These are phyloP conservation scores for Cyberlindnera galapagoensis DNA, from an alignment of 805 yeast species.

Conservation along the genomic window DNA sequence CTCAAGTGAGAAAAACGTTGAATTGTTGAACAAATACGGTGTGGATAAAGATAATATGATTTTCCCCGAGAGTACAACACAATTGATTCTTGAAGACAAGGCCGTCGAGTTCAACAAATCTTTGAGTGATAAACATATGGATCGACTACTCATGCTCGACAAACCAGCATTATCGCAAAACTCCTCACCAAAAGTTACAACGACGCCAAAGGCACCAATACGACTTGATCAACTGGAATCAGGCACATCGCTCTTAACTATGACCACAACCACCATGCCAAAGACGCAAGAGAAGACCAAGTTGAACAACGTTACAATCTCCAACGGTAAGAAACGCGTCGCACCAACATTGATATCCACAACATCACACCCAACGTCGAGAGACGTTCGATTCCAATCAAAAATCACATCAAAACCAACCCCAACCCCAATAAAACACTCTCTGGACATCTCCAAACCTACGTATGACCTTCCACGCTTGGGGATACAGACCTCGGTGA, in stretches of 20 bases:
- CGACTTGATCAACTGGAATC: constrained; percentile 2
- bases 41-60: constrained; percentile 78
- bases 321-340: constrained; percentile 72
- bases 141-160: constrained; percentile 33
- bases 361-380: constrained; percentile 21
- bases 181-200: constrained; percentile 7
- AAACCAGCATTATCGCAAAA: constrained; percentile 7
- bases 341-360: constrained; percentile 61
- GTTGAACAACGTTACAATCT: constrained; percentile 50
- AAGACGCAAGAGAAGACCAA: constrained; percentile 17
- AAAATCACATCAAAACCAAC: constrained; percentile 8
- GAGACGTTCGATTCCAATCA: constrained; percentile 12
- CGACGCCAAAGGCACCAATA: not conserved
- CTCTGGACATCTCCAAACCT: constrained; percentile 33
- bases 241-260: not conserved
- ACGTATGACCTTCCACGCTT: constrained; percentile 49
- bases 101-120: constrained; percentile 34
- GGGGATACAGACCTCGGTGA: constrained; percentile 60
- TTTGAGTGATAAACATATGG: constrained; percentile 31
- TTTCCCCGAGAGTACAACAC: constrained; percentile 83
- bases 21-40: constrained; percentile 77
- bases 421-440: constrained; percentile 3
- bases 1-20: constrained; percentile 59
- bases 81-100: constrained; percentile 63
- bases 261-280: constrained; percentile 18